A percentile compares a stretch with the other conserved stretches of the same genome.
Conservation (phyloP, 1,284 basidiomycete species). For the Calocybe gambosa region DNA sequence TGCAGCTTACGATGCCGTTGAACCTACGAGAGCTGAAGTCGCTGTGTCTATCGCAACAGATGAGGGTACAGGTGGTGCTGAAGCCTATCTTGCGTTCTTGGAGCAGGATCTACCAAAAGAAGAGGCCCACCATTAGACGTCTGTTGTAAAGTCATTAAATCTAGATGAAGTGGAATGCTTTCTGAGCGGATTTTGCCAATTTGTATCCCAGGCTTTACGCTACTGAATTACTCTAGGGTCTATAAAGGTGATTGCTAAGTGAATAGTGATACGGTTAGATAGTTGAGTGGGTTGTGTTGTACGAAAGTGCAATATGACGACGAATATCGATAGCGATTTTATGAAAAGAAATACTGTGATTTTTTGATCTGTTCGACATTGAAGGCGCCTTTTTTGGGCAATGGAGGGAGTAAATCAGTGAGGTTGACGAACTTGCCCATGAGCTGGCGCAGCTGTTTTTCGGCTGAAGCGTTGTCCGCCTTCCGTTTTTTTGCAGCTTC, state of each 20-base stretch:
- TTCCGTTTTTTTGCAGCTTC: conserved; percentile 12
- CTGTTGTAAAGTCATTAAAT: conserved; percentile 8
- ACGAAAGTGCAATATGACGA: not conserved
- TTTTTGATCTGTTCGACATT: conserved; percentile 81
- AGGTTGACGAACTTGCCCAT: conserved; percentile 71
- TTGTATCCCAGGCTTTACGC: conserved; percentile 3
- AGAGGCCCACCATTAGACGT: conserved; percentile 35
- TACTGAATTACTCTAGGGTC: conserved; percentile 5
- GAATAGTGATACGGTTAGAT: not conserved
- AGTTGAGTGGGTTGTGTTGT: not conserved
- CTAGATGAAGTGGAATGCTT: conserved; percentile 15
- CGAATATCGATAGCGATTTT: conserved; percentile 16
- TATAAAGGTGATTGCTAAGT: conserved; percentile 3
- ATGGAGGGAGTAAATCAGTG: conserved; percentile 71
- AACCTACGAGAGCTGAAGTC: conserved; percentile 51
- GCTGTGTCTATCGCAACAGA: conserved; percentile 19
- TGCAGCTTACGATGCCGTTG: conserved; percentile 70
- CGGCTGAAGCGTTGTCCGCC: conserved; percentile 16
- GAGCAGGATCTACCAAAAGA: conserved; percentile 40
- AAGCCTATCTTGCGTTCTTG: conserved; percentile 39
- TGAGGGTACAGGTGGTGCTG: conserved; percentile 31
- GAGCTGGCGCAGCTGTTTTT: conserved; percentile 26
- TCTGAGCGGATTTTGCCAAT: not conserved
- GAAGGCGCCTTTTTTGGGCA: conserved; percentile 87
- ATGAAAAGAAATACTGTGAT: conserved; percentile 90